Base-by-base conservation (phyloP, 2,329 filamentous ascomycete genomes). In the Calonectria crousiana region DNA sequence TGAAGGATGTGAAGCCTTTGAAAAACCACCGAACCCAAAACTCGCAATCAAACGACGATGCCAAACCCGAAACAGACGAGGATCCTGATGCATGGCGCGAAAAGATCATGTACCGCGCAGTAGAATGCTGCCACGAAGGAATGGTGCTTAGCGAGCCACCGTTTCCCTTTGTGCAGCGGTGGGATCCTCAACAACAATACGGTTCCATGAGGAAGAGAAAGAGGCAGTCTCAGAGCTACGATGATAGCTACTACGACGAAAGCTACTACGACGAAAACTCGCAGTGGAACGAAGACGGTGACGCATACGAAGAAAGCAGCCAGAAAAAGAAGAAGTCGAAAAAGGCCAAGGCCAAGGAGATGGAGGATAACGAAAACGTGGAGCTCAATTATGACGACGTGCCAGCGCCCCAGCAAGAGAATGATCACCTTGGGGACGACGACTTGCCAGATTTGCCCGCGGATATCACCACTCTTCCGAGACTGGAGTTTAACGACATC, bases 151-250 rank as follows among this genome's bases (percentile, higher is more conserved):
- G 90, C 68, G 90, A 94, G 41, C 96, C 96, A 0, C 95, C 96
- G 0, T 98, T 97, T 81, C 96, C 96, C 0, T 98, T 98, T 83
- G 88, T 94, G 20, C 95, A 98, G 83, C 91, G 94, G 60, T 98
- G 96, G 96, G 95, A 98, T 83, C 90, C 91, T 4, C 93, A 95
- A 74, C 94, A 96, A 79, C 85, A 86, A 76, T 84, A 80, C 66
- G 82, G 82, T 2, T 81, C 79, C 6, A 86, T 87, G 77, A 85
- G 84, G 10, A 91, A 88, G 75, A 85, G 87, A 69, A 92, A 93
- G 81, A 86, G 88, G 38, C 74, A 79, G 85, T 78, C 87, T 80
- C 77, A 85, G 84, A 72, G 77, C 26, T 76, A 83, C 44, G 82
- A 81, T 14, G 82, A 83, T 2, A 76, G 67, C 23, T 80, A 81